Percentiles rank a stretch among this genome's conserved stretches.
Conservation (phyloP, 441 rosid species). For the Arabidopsis lyrata region DNA sequence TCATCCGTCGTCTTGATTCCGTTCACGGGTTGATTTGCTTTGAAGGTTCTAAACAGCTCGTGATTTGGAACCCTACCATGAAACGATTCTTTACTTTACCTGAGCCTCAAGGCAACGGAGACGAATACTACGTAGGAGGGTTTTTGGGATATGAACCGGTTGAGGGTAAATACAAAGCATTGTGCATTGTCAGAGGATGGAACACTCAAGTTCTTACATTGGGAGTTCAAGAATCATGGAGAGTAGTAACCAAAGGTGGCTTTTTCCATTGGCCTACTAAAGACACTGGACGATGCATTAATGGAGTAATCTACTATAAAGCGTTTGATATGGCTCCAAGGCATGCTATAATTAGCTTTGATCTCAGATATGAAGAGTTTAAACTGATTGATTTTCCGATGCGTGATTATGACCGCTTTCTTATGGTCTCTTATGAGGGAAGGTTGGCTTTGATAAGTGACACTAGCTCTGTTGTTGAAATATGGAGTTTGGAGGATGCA, state of each 20-base stretch:
- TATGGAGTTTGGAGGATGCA: slow-evolving; percentile 32
- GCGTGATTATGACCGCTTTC: neutral
- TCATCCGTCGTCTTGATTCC: neutral
- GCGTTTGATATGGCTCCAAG: no score
- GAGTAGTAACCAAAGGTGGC: neutral
- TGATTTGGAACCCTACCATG: slow-evolving; percentile 28
- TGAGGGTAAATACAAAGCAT: neutral
- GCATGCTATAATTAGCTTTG: neutral
- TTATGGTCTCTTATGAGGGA: slow-evolving; percentile 4
- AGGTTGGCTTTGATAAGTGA: neutral
- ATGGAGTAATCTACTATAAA: slow-evolving; percentile 21
- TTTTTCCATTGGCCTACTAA: neutral
- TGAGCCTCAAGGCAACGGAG: neutral
- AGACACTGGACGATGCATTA: slow-evolving; percentile 7
- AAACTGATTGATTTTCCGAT: neutral
- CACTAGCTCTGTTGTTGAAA: neutral
- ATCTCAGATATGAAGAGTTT: slow-evolving; percentile 24
- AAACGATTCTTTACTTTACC: slow-evolving; percentile 17
- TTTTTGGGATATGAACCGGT: slow-evolving; percentile 29
- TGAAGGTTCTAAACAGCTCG: neutral
- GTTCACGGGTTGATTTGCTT: slow-evolving; percentile 24
- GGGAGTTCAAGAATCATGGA: slow-evolving; percentile 12
- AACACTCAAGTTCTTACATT: slow-evolving; percentile 11
- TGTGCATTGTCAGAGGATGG: neutral
- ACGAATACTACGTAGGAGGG: neutral